Evolutionary conservation across 495 filamentous ascomycete genomes (phyloP), one percentile per base, ranked within the genome.

Genomic region (Aspergillus egyptiacus): DNA sequence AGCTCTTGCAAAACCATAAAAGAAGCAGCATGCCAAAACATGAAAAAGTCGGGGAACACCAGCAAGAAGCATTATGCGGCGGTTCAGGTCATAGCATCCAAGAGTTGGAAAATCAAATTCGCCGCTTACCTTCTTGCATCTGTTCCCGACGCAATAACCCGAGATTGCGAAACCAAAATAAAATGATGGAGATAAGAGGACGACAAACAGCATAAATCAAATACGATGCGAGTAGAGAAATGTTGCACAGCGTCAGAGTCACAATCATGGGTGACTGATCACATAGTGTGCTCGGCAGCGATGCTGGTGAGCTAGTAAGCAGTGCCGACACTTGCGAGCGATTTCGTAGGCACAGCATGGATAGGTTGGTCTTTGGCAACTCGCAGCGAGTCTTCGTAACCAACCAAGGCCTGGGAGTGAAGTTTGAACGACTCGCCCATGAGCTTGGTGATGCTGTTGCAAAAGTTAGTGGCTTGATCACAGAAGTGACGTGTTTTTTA

Each of bases 351-450:
- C 55, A 75, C 66, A 13, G 69, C 60, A 33, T 73, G 70, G 19
- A 75, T 69, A 25, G 69, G 70, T 53, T 73, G 70, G 44, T 73
- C 70, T 58, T 73, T 73, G 41, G 58, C 58, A 39, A 72, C 65
- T 41, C 69, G 68, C 33, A 75, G 51, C 35, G 78, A 87, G 62
- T 96, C 94, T 58, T 95, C 90, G 65, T 95, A 96, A 64, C 93
- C 89, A 35, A 87, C 79, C 17, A 98, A 81, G 42, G 93, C 90
- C 68, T 97, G 89, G 13, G 93, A 86, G 69, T 96, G 91, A 48
- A 96, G 84, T 62, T 93, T 90, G 81, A 97, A 98, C 38, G 93
- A 90, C 65, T 97, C 94, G 63, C 93, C 93, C 86, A 98, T 94
- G 27, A 97, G 78, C 64, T 93, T 88, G 57, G 91, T 96, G 64